A percentile compares a stretch with the other conserved stretches of the same genome.
Evolutionary conservation across 75 land plant species (phyloP).

Genomic region (Sequoia sempervirens): DNA sequence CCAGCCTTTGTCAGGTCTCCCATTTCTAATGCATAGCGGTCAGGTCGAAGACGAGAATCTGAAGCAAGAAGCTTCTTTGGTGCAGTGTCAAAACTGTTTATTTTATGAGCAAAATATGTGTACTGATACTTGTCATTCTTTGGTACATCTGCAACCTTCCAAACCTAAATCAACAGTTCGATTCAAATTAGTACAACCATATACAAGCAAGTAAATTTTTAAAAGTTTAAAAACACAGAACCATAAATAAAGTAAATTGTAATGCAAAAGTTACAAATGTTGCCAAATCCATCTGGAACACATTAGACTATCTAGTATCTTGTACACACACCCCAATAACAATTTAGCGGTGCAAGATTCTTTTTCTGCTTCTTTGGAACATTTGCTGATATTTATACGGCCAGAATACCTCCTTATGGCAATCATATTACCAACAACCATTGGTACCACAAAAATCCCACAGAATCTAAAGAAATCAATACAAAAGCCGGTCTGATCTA

Average conservation of each 20-base stretch:
- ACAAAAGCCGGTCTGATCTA: neutral
- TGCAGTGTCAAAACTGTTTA: conserved; percentile 97
- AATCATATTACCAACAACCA: neutral
- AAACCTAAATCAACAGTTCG: conserved; percentile 40
- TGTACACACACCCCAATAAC: neutral
- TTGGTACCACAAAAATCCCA: neutral
- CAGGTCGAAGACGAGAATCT: conserved; percentile 96
- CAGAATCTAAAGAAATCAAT: no score
- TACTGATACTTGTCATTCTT: conserved; percentile 83
- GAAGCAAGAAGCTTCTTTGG: conserved; percentile 82
- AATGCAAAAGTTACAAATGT: neutral
- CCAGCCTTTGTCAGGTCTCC: conserved; percentile 93
- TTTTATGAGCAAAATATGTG: conserved; percentile 87
- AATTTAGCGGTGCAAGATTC: neutral
- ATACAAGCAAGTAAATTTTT: neutral
- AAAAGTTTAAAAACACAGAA: neutral
- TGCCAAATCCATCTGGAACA: neutral
- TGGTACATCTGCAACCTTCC: conserved; percentile 76
- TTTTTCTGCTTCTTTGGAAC: neutral
- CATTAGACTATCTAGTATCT: neutral
- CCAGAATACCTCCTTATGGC: neutral
- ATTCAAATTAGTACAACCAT: neutral
- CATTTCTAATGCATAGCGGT: conserved; percentile 82
- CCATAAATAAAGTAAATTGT: neutral
- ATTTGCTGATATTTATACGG: neutral